Evolutionary conservation across 805 yeast species (phyloP).

Genomic region (Kodamaea nitidulidarum): DNA sequence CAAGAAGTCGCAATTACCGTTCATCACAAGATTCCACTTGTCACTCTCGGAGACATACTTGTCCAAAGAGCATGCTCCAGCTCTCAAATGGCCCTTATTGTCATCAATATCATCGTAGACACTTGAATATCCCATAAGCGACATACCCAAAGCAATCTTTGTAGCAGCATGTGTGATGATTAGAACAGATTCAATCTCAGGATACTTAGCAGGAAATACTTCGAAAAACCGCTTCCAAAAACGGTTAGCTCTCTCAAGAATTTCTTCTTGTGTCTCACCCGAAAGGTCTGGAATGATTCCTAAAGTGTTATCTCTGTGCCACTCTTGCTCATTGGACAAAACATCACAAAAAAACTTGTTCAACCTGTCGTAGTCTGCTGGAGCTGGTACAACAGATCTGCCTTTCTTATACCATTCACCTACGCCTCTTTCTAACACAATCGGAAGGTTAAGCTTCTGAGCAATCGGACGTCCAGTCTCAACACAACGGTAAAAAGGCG

Average conservation of each 20-base stretch:
- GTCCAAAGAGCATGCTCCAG: conserved; percentile 86
- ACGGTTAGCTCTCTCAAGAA: conserved; percentile 54
- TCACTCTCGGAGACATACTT: conserved; percentile 36
- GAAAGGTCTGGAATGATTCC: conserved; percentile 54
- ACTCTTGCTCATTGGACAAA: conserved; percentile 28
- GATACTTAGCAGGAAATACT: conserved; percentile 51
- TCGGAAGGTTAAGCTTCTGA: conserved; percentile 49
- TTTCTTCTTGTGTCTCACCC: conserved; percentile 77
- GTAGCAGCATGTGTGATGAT: conserved; percentile 94
- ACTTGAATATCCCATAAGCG: conserved; percentile 50
- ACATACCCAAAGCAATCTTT: conserved; percentile 82
- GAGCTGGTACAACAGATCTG: conserved; percentile 63
- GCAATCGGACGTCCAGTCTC: conserved; percentile 78
- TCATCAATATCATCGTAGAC: conserved; percentile 52
- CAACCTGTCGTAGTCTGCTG: conserved; percentile 52
- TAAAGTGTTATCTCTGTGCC: conserved; percentile 49
- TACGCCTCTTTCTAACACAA: conserved; percentile 73
- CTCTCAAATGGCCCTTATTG: conserved; percentile 41
- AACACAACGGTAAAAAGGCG: conserved; percentile 88
- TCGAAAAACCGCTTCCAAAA: conserved; percentile 60
- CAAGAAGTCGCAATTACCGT: conserved; percentile 72
- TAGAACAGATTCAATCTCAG: conserved; percentile 58
- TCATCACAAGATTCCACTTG: conserved; percentile 59
- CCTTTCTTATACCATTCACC: conserved; percentile 90
- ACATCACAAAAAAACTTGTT: conserved; percentile 44